Evolutionary conservation across 306 rosid genomes (phyloP), one percentile per base, ranked within the genome.

Genomic region (Inga oerstediana): DNA sequence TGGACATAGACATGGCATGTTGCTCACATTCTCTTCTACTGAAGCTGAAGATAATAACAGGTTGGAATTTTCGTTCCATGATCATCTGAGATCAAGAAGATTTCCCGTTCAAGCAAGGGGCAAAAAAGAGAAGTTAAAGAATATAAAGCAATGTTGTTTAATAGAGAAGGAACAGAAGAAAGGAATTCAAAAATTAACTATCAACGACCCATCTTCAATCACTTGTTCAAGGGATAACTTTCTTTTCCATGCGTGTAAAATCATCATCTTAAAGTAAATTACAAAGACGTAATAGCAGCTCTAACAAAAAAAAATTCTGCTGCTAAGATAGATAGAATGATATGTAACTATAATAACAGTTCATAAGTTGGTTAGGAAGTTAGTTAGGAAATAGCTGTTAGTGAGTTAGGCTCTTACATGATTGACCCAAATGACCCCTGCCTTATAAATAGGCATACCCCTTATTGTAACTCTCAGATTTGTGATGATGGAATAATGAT

Each of bases 21-120:
- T 93, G 97, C 85, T 95, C 98, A 85, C 95, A 91, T 84, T 95
- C 98, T 88, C 97, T 93, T 87, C 98, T 91, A 84, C 98, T 93
- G 86, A 93, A 95, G 92, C 98, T 95, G 85, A 95, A 95, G 74
- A 95, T 89, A 76, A 95, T 95, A 68, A 95, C 98, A 22, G 98
- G 98, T 88, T 95, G 98, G 87, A 95, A 95, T 83, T 88, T 95
- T 73, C 94, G 89, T 86, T 95, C 98, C 97, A 92, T 93, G 61
- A 95, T 93, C 98, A 95, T 93, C 98, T 95, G 93, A 82, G 80
- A 90, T 39, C 27, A 70, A 77, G 67, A 77, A 73, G 61, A 24
- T 48, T 8, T 37, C 66, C 71, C 74, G 78, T 45, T 82, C 80
- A 86, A 79, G 52, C 68, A 80, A 80, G 46, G 22, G 39, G 24